These are phyloP conservation scores for Acrocalymma vagum DNA, from an alignment of 2,329 filamentous ascomycete species.

Conservation along the genomic window DNA sequence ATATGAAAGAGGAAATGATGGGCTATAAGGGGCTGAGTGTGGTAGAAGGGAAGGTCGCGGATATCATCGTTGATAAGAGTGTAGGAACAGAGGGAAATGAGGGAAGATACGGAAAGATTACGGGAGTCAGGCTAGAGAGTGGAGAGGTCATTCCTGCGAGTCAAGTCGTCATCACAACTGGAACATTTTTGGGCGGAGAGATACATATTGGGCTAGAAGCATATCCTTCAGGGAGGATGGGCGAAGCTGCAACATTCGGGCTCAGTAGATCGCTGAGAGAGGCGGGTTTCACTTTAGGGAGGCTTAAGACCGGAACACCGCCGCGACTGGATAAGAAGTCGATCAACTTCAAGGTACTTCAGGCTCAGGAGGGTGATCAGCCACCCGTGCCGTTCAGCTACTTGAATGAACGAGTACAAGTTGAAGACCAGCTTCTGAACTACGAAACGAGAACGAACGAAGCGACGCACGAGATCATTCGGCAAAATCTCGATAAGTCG, in stretches of 20 bases:
- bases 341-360: slow-evolving; percentile 79
- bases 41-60: slow-evolving; percentile 86
- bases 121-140: slow-evolving; percentile 85
- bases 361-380: slow-evolving; percentile 81
- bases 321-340: slow-evolving; percentile 83
- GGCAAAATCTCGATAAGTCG: slow-evolving; percentile 91
- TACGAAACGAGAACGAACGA: slow-evolving; percentile 88
- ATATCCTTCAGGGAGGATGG: slow-evolving; percentile 89
- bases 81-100: slow-evolving; percentile 47
- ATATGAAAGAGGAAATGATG: slow-evolving; percentile 89
- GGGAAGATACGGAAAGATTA: slow-evolving; percentile 74
- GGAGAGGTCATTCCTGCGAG: slow-evolving; percentile 83
- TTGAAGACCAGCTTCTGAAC: slow-evolving; percentile 84
- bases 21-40: slow-evolving; percentile 82
- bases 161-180: slow-evolving; percentile 92
- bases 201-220: slow-evolving; percentile 91
- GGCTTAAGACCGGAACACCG: slow-evolving; percentile 95
- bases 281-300: slow-evolving; percentile 87
- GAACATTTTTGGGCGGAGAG: slow-evolving; percentile 93
- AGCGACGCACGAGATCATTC: slow-evolving; percentile 81
- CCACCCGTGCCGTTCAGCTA: slow-evolving; percentile 93
- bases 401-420: slow-evolving; percentile 78
- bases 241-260: slow-evolving; percentile 91
- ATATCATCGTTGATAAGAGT: slow-evolving; percentile 79
- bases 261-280: slow-evolving; percentile 89